Base-by-base conservation (phyloP, 257 asterid species). In the Rubia yunnanensis region DNA sequence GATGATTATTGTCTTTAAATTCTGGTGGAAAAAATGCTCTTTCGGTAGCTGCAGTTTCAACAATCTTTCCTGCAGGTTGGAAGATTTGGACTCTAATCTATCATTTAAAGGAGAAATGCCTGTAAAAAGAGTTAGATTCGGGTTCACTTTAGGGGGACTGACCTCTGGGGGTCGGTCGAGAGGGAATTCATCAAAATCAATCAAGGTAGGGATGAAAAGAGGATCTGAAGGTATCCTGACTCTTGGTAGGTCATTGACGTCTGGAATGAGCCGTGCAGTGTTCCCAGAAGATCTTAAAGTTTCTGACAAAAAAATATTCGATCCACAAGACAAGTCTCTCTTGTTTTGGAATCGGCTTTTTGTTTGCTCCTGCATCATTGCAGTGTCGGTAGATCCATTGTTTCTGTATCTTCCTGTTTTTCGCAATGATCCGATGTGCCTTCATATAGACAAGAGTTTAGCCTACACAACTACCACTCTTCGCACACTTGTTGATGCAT, bases 291-390 rank as follows among this genome's bases (percentile, higher is more conserved):
- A 94, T 71, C 96, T 90, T 41, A 82, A 75, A 74, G 94, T 82
- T 65, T 83, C 94, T 2, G 86, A 85, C 31, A 70, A 41, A n/a
- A 84, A 78, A 74, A 85, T 94, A 71, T 84, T 89, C 64, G 97
- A 94, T 78, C 99, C 99, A 31, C 99, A 94, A 77, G 97, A 94
- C 91, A 90, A 88, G 86, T 71, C 80, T 39, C 94, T 94, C 64
- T 60, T 89, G 70, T 74, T 94, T 27, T 94, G 97, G 99, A 94
- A 94, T 64, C 90, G 74, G 84, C 89, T 94, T 77, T 68, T 94
- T 72, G 77, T 94, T 61, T 64, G 80, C 65, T 88, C 95, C 24
- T 94, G 99, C 81, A 81, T 86, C 70, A 61, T 88, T 35, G 95
- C 89, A 2, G 97, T 88, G 49, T 94, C 99, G 8, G 70, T 90